A percentile compares a stretch with the other conserved stretches of the same genome.
Evolutionary conservation across 768 basidiomycete species (phyloP).

Genomic region (Russula brevipes): DNA sequence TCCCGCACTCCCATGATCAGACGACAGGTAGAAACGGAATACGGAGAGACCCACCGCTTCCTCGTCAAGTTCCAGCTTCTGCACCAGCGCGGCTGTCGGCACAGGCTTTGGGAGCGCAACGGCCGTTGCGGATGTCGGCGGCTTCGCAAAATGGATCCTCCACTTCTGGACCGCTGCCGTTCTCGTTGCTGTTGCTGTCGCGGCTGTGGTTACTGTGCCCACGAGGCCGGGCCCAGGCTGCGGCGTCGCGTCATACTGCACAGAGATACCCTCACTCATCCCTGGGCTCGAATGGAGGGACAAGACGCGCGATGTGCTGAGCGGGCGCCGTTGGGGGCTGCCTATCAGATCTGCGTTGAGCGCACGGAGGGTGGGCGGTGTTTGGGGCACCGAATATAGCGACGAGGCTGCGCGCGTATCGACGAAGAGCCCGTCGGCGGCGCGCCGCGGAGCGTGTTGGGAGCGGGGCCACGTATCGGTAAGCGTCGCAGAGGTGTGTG

Average conservation of each 20-base stretch:
- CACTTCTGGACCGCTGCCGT: slow-evolving; percentile 30
- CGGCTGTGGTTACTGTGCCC: background rate
- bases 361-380: background rate
- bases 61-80: slow-evolving; percentile 36
- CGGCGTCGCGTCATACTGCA: slow-evolving; percentile 15
- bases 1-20: background rate
- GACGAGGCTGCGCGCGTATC: background rate
- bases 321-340: slow-evolving; percentile 7
- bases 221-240: slow-evolving; percentile 15
- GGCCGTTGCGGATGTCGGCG: slow-evolving; percentile 35
- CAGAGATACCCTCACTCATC: slow-evolving; percentile 20
- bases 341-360: background rate
- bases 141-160: slow-evolving; percentile 40
- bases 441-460: background rate
- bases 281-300: slow-evolving; percentile 14
- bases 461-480: background rate
- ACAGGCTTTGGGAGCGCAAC: slow-evolving; percentile 32
- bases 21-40: background rate
- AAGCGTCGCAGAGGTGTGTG: background rate
- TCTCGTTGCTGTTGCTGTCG: too few relatives aligned
- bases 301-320: background rate
- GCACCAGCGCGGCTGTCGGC: slow-evolving; percentile 28
- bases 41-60: slow-evolving; percentile 35
- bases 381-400: background rate
- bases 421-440: slow-evolving; percentile 4